Evolutionary conservation across 2,329 filamentous ascomycete species (phyloP).

Genomic region (Fusarium phyllophilum): DNA sequence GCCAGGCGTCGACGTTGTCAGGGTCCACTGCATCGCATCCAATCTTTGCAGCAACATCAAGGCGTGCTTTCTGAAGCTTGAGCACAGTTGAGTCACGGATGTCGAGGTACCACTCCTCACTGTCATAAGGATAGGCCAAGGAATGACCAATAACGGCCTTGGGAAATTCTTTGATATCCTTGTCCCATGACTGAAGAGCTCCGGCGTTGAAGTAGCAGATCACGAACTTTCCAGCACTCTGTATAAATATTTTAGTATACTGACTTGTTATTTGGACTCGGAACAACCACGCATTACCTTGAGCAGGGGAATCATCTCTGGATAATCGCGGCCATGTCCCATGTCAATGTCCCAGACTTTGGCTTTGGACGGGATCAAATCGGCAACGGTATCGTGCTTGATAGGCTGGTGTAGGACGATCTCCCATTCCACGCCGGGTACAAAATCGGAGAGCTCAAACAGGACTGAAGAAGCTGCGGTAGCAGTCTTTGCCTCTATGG

Average conservation of each 20-base stretch:
- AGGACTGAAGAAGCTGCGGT: neutral
- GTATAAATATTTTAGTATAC: neutral
- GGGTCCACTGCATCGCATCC: constrained; percentile 51
- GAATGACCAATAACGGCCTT: constrained; percentile 38
- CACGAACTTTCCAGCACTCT: constrained; percentile 45
- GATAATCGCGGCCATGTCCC: constrained; percentile 40
- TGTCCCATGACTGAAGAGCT: constrained; percentile 46
- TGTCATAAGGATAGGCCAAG: constrained; percentile 40
- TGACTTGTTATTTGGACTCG: no score
- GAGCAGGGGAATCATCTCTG: constrained; percentile 44
- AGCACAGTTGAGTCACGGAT: constrained; percentile 42
- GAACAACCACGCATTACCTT: constrained; percentile 33
- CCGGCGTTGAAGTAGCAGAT: constrained; percentile 51
- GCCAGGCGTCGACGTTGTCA: constrained; percentile 50
- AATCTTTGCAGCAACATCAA: constrained; percentile 41
- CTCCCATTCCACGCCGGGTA: constrained; percentile 47
- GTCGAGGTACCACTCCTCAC: constrained; percentile 47
- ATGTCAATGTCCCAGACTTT: constrained; percentile 49
- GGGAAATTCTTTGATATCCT: constrained; percentile 42
- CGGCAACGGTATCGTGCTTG: constrained; percentile 37
- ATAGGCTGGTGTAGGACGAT: constrained; percentile 47
- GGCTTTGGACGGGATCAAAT: constrained; percentile 43
- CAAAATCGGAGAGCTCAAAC: constrained; percentile 28
- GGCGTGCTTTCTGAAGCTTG: constrained; percentile 46
- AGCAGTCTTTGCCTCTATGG: constrained; percentile 3